phyloP scores from a whole-genome alignment of 176 grass and related monocot species.

The Otatea glauca region DNA sequence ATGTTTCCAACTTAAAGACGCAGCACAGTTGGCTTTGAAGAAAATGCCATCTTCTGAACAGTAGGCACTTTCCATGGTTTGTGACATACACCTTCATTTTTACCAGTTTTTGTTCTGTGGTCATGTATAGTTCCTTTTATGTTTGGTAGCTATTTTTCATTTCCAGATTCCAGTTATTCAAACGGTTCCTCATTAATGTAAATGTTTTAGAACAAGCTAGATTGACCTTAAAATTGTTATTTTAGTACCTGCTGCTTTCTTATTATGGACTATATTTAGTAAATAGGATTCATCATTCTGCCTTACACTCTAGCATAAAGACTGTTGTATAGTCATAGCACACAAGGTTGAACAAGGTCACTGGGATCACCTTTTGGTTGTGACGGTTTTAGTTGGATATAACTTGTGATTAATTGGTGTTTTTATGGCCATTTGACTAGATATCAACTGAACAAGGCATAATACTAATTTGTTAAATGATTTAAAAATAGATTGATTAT shows the following conservation, averaged over 20 bases:
- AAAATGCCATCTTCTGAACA: constrained; percentile 99
- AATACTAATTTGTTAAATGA: constrained; percentile 9
- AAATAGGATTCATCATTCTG: constrained; percentile 21
- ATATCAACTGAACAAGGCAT: constrained; percentile 10
- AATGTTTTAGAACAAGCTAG: constrained; percentile 6
- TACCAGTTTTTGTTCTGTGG: constrained; percentile 9
- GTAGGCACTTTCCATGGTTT: constrained; percentile 90
- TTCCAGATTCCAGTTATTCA: constrained; percentile 32
- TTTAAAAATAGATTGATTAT: background rate
- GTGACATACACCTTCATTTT: constrained; percentile 43
- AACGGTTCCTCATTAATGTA: background rate
- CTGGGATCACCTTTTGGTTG: background rate
- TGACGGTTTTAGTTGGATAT: constrained; percentile 9
- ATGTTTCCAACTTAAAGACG: constrained; percentile 86
- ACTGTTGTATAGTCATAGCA: background rate
- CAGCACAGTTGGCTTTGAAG: constrained; percentile 94
- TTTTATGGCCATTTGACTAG: background rate
- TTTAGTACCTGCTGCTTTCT: background rate
- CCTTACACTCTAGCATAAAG: background rate
- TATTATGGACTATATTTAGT: background rate
- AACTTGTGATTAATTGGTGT: constrained; percentile 10
- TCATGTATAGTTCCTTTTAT: constrained; percentile 8
- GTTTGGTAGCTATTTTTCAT: background rate
- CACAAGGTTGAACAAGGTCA: background rate
- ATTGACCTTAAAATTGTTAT: constrained; percentile 13